Evolutionary conservation across 371 early-diverging fungal species (phyloP), one percentile per base, ranked within the genome.

Genomic region (Syncephalastrum contaminatum): DNA sequence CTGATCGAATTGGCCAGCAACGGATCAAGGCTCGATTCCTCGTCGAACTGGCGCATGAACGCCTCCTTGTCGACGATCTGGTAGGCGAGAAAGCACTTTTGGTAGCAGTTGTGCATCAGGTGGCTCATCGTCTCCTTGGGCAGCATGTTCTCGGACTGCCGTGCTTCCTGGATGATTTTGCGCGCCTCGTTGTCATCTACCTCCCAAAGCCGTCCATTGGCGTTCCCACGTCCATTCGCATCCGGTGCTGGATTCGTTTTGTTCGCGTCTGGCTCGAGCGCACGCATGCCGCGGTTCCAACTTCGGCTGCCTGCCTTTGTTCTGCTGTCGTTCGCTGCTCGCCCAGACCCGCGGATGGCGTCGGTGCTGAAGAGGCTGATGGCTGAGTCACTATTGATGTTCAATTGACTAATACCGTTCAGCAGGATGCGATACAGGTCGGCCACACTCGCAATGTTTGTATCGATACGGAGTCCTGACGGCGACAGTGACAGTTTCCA

Each of bases 21-120:
- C 4, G 85, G 75, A 41, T 82, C 80, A 6, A 75, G 65, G 0
- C 70, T 74, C 1, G 69, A 50, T 0, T 59, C 56, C 4, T 72
- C 59, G 25, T 61, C 59, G 42, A 75, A 77, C 24, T 75, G 72
- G 14, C 70, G 67, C 56, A 80, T 69, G 44, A 84, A 84, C 13
- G 66, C 52, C 20, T 76, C 72, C 58, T 79, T 75, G 54, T 83
- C 85, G 8, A 81, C 71, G 15, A 82, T 79, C 63, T 81, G 80
- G 66, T 83, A 85, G 20, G 81, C 75, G 18, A 68, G 18, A 47
- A 83, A 82, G 27, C 83, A 85, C 16, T 66, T 65, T 39, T 81
- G 81, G 51, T 83, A 85, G 42, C 77, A 77, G 16, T 67, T 72
- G 16, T 75, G 75, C 65, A 82, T 80, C n/a, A 85, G 58, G 25